Evolutionary conservation across 2,329 filamentous ascomycete species (phyloP).

Genomic region (Pochonia chlamydosporia): DNA sequence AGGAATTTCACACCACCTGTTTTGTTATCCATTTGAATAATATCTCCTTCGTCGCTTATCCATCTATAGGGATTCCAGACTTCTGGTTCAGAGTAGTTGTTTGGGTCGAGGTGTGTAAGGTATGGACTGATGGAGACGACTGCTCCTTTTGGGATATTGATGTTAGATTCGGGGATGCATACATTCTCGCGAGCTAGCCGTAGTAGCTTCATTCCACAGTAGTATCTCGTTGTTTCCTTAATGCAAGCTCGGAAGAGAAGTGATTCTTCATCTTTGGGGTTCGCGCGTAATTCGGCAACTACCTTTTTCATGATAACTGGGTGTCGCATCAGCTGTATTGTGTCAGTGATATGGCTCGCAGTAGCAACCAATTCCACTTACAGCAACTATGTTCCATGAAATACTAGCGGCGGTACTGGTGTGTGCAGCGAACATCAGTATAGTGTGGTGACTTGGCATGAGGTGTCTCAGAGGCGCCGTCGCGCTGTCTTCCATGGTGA

Average conservation of each 20-base stretch:
- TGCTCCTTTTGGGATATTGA: slow-evolving; percentile 9
- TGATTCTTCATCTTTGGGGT: slow-evolving; percentile 3
- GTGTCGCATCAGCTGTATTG: background rate
- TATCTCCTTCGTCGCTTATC: slow-evolving; percentile 12
- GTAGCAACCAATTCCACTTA: slow-evolving; percentile 12
- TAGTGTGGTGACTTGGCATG: slow-evolving; percentile 9
- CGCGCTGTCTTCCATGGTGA: slow-evolving; percentile 10
- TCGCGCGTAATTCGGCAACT: slow-evolving; percentile 9
- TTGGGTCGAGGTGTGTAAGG: slow-evolving; percentile 11
- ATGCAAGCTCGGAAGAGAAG: slow-evolving; percentile 14
- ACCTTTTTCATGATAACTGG: slow-evolving; percentile 12
- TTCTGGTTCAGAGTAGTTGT: slow-evolving; percentile 7
- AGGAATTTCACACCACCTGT: too few relatives aligned
- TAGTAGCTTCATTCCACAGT: slow-evolving; percentile 8
- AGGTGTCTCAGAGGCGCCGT: slow-evolving; percentile 9
- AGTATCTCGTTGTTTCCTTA: slow-evolving; percentile 14
- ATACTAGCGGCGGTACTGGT: slow-evolving; percentile 11
- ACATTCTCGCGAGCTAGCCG: slow-evolving; percentile 4
- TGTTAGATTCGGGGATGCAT: slow-evolving; percentile 2
- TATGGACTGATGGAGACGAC: slow-evolving; percentile 12
- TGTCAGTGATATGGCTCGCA: background rate
- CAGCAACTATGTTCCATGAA: slow-evolving; percentile 13
- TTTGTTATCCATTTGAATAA: too few relatives aligned
- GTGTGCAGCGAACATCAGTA: slow-evolving; percentile 14
- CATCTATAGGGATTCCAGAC: slow-evolving; percentile 13